These are phyloP conservation scores for Lodderomyces pseudojiufengensis DNA, from an alignment of 1,139 yeast species.

Conservation along the genomic window DNA sequence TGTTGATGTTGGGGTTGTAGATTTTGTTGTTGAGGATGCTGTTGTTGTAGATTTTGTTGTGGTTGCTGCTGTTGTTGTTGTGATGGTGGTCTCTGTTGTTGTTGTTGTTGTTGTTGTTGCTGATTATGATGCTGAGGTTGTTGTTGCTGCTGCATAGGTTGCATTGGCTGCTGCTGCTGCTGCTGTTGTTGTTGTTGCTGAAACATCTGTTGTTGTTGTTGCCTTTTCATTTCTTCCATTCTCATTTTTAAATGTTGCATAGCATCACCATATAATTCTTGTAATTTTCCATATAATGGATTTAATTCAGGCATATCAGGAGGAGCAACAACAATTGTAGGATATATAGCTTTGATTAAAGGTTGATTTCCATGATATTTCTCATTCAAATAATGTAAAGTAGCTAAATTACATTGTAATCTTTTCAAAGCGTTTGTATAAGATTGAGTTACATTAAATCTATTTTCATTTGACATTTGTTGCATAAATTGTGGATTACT, in stretches of 20 bases:
- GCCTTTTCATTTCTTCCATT: slow-evolving; percentile 40
- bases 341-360: slow-evolving; percentile 35
- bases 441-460: slow-evolving; percentile 39
- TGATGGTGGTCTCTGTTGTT: neutral
- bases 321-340: slow-evolving; percentile 52
- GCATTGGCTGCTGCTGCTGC: slow-evolving; percentile 3
- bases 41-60: slow-evolving; percentile 1
- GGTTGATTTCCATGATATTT: slow-evolving; percentile 38
- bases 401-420: slow-evolving; percentile 52
- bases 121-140: slow-evolving; percentile 4
- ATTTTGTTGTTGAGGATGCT: slow-evolving; percentile 1
- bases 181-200: slow-evolving; percentile 11
- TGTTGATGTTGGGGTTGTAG: slow-evolving; percentile 4
- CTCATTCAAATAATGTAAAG: slow-evolving; percentile 51
- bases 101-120: neutral
- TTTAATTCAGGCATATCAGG: slow-evolving; percentile 53
- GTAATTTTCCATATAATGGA: slow-evolving; percentile 44
- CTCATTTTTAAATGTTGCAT: slow-evolving; percentile 46
- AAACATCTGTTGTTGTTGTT: slow-evolving; percentile 19
- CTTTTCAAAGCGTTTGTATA: slow-evolving; percentile 51
- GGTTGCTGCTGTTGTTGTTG: slow-evolving; percentile 2
- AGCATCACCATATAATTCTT: slow-evolving; percentile 55
- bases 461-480: slow-evolving; percentile 35
- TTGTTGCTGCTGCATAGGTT: slow-evolving; percentile 6
- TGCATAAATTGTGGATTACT: slow-evolving; percentile 35